Conservation (phyloP, 2,329 filamentous ascomycete genomes). For the Xylogone sp. region DNA sequence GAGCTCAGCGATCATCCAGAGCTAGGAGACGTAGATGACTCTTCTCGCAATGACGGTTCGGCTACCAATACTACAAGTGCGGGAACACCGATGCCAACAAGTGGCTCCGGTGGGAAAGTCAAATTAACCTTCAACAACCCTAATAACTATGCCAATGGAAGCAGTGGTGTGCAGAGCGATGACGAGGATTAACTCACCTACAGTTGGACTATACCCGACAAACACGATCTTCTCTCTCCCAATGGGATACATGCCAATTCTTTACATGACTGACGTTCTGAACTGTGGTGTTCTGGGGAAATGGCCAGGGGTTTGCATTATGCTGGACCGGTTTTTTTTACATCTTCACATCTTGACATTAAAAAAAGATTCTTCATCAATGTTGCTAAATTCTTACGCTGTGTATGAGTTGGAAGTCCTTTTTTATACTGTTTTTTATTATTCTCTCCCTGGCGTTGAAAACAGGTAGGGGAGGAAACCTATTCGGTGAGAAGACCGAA, state of each 20-base stretch:
- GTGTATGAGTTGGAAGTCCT: constrained; percentile 2
- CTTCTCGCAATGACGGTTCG: constrained; percentile 27
- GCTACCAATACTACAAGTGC: constrained; percentile 51
- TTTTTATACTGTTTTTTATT: background rate
- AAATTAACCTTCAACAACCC: constrained; percentile 58
- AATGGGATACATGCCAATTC: background rate
- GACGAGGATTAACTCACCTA: constrained; percentile 44
- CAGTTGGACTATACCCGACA: constrained; percentile 3
- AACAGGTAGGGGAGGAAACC: background rate
- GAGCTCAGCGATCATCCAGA: constrained; percentile 51
- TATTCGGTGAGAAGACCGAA: constrained; percentile 5
- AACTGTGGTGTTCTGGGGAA: background rate
- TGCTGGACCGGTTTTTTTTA: background rate
- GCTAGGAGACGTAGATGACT: constrained; percentile 48
- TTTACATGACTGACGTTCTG: constrained; percentile 1
- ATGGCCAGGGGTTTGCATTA: background rate
- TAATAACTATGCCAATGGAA: constrained; percentile 33
- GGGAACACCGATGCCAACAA: constrained; percentile 61
- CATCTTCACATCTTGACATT: background rate
- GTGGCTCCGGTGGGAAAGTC: constrained; percentile 55
- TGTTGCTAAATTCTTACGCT: background rate
- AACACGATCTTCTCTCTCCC: background rate
- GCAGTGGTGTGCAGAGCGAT: constrained; percentile 46
- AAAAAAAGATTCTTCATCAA: background rate
- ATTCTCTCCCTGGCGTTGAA: background rate